Base-by-base conservation (phyloP, 2,329 filamentous ascomycete genomes). In the Podosphaera fusca region DNA sequence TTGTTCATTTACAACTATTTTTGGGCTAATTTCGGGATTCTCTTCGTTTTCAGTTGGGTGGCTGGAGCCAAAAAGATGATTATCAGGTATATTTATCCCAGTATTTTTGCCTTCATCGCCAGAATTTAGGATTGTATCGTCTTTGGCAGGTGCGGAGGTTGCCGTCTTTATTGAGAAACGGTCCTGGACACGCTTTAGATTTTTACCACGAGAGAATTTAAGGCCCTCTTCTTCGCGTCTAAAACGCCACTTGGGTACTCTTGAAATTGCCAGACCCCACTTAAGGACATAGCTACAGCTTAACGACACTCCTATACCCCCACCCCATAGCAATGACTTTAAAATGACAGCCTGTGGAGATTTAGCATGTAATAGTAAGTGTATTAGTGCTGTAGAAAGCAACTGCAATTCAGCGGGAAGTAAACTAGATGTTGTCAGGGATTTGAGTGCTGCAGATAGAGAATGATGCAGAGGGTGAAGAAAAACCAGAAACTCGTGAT, bases 181-280 rank as follows among this genome's bases (percentile, higher is more conserved):
- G 5, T 38, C 35, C 10, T 10, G 35, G 35, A 38, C 10, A 6
- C 35, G 35, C 35, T 10, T 38, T 38, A 38, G 5, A 10, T 10
- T 38, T 38, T 38, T 38, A 38, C 6, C 35, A 38, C 35, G 35
- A 33, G 21, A 35, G 31, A 53, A n/a, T 12, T 9, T 38, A 33
- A 2, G 9, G 8, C 9, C 33, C 35, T 53, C 34, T 8, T 29
- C 30, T 34, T 31, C 31, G 5, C 81, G 79, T 63, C 80, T 78
- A 64, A 96, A 89, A 49, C 89, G 85, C 87, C 90, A 95, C 63
- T 81, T 87, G 2, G 92, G 92, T 21, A 96, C 86, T 58, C 90
- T 78, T 55, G 90, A 89, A 59, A 98, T 72, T 33, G 83, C 78
- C 56, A 96, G 84, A 51, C 86, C 88, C 85, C 87, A 94, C 63